Evolutionary conservation across 306 rosid species (phyloP).

Genomic region (Leucaena leucocephala): DNA sequence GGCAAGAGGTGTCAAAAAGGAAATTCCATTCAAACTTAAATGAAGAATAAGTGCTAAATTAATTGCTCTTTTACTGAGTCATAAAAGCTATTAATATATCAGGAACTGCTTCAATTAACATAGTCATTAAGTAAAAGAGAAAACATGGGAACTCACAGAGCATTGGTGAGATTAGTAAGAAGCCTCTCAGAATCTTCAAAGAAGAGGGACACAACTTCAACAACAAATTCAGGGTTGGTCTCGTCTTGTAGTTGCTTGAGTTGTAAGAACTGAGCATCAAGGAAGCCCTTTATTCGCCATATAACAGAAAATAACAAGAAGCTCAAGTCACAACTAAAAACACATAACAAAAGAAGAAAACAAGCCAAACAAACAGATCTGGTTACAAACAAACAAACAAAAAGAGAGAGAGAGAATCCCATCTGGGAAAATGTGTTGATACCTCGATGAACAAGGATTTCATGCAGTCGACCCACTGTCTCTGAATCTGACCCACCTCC

Average conservation of each 20-base stretch:
- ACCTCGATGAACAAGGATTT: slow-evolving; percentile 82
- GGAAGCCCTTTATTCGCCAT: slow-evolving; percentile 54
- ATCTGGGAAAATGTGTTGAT: slow-evolving; percentile 23
- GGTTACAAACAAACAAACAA: not conserved
- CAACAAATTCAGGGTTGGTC: slow-evolving; percentile 91
- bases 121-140: not conserved
- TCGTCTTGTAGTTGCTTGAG: slow-evolving; percentile 97
- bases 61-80: not conserved
- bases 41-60: not conserved
- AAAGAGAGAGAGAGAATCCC: slow-evolving; percentile 25
- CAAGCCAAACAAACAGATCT: slow-evolving; percentile 35
- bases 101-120: not conserved
- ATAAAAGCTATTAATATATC: not conserved
- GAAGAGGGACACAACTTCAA: slow-evolving; percentile 92
- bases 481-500: slow-evolving; percentile 94
- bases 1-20: not conserved
- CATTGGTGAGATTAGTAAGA: slow-evolving; percentile 79
- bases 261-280: slow-evolving; percentile 91
- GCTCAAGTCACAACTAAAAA: slow-evolving; percentile 28
- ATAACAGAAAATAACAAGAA: not conserved
- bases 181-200: slow-evolving; percentile 97
- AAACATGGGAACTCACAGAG: slow-evolving; percentile 60
- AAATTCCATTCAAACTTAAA: not conserved
- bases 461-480: slow-evolving; percentile 82
- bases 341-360: slow-evolving; percentile 18